Evolutionary conservation across 768 basidiomycete genomes (phyloP).

Genomic region (Termitomyces sp.): DNA sequence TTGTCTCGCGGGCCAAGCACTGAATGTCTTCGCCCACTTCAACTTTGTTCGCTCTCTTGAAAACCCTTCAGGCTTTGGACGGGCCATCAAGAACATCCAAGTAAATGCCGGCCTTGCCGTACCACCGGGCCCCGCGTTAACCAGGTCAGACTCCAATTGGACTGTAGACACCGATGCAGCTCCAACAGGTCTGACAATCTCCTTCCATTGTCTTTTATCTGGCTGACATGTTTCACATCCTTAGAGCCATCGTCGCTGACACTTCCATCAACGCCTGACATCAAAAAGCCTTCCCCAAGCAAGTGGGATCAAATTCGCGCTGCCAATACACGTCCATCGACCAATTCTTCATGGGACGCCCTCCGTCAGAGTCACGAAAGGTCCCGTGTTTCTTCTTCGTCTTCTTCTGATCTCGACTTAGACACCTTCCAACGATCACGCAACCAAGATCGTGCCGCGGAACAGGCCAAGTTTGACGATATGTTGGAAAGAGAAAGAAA

Average conservation of each 20-base stretch:
- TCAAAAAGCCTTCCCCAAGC: conserved; percentile 18
- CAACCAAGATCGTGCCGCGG: conserved; percentile 30
- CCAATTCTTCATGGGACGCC: conserved; percentile 61
- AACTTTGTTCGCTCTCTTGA: conserved; percentile 33
- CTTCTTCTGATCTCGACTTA: conserved; percentile 1
- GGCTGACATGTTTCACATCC: background rate
- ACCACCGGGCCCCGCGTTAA: conserved; percentile 22
- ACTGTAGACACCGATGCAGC: conserved; percentile 10
- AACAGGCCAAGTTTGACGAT: conserved; percentile 56
- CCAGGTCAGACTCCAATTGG: conserved; percentile 17
- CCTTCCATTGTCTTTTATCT: background rate
- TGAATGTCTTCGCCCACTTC: conserved; percentile 25
- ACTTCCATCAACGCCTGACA: conserved; percentile 9
- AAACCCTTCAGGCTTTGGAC: conserved; percentile 33
- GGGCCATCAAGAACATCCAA: conserved; percentile 39
- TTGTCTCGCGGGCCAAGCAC: conserved; percentile 24
- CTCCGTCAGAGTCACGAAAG: conserved; percentile 57
- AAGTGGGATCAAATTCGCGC: conserved; percentile 68
- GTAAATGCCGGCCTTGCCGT: conserved; percentile 32
- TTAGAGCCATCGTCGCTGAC: conserved; percentile 5
- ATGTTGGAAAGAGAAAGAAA: conserved; percentile 55
- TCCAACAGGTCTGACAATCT: conserved; percentile 2
- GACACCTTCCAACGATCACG: conserved; percentile 6
- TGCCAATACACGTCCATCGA: conserved; percentile 36
- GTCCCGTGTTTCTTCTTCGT: conserved; percentile 17